Evolutionary conservation across 169 alveolate genomes (phyloP).

Genomic region (Eimeria praecox): DNA sequence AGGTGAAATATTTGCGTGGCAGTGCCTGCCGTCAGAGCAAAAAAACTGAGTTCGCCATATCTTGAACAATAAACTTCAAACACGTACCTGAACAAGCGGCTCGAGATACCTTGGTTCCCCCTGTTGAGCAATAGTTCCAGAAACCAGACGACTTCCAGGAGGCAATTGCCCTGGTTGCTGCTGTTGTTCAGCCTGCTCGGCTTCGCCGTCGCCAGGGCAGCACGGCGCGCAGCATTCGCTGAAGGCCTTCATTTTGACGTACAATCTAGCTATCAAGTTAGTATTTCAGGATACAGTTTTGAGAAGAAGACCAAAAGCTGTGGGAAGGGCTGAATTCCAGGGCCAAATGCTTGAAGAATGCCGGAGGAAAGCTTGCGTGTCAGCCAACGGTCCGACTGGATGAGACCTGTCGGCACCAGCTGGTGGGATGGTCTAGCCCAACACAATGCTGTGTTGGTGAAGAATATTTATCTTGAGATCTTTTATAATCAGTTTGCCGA

Average conservation of each 20-base stretch:
- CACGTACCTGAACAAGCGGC: slow-evolving; percentile 81
- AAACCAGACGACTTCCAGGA: slow-evolving; percentile 80
- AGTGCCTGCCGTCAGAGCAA: not conserved
- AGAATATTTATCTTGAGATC: slow-evolving; percentile 36
- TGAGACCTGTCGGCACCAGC: slow-evolving; percentile 75
- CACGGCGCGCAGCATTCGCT: slow-evolving; percentile 75
- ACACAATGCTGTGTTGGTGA: slow-evolving; percentile 70
- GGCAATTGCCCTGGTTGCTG: slow-evolving; percentile 59
- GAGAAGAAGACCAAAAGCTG: not conserved
- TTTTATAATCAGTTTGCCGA: not conserved
- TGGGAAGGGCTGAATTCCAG: not conserved
- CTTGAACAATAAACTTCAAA: not conserved
- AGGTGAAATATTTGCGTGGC: not conserved
- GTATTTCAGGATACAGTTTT: not conserved
- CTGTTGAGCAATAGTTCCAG: slow-evolving; percentile 78
- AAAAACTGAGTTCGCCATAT: not conserved
- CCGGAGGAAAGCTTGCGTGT: not conserved
- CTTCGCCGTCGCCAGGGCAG: slow-evolving; percentile 76
- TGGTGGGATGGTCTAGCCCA: slow-evolving; percentile 61
- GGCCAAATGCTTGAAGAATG: not conserved
- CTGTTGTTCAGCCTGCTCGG: slow-evolving; percentile 64
- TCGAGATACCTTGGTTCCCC: slow-evolving; percentile 81
- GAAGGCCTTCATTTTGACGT: slow-evolving; percentile 40
- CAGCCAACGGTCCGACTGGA: slow-evolving; percentile 64
- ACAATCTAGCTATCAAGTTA: not conserved